Base-by-base conservation (phyloP, 805 yeast genomes). In the Myxozyma udenii region DNA sequence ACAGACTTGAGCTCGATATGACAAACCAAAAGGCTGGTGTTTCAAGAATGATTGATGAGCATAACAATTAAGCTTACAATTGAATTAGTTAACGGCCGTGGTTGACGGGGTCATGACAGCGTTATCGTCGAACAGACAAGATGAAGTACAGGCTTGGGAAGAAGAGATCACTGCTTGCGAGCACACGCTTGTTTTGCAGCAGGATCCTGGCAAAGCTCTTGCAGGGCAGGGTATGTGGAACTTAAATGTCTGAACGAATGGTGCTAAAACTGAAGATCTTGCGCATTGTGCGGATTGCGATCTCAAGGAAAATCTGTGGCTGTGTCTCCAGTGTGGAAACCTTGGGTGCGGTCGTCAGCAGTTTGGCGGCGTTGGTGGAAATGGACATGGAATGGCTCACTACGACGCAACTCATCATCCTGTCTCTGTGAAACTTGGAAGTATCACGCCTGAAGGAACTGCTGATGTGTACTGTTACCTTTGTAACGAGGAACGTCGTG, bases 271-370 rank as follows among this genome's bases (percentile, higher is more conserved):
- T 30, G 3, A 19, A 44, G 47, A 54, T 7, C 53, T 65, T 11
- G 58, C 63, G 2, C 65, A 65, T 14, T 74, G 77, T 51, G 41
- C 66, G 11, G 45, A 58, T 28, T 73, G 77, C 54, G 75, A 70
- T 1, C 72, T 93, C 58, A 68, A 70, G 26, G 85, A 83, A 58
- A 93, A 93, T 65, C 69, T 93, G 42, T 93, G 99, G 99, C 74
- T 93, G 16, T 93, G 99, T 71, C 70, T 93, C 41, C 78, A 78
- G 44, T 93, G 98, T 75, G 98, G 98, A 1, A 71, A 78, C n/a
- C 62, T 89, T 9, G 96, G 96, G 3, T 93, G 99, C 71, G 99
- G 99, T 4, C 74, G 99, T 58, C 82, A 83, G 28, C 98, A 93
- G 68, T 87, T 86, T 64, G 98, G 98, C 32, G 91, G 95, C 22